phyloP scores from a whole-genome alignment of 352 stramenopile genomes.

The Ophiocytium majus region DNA sequence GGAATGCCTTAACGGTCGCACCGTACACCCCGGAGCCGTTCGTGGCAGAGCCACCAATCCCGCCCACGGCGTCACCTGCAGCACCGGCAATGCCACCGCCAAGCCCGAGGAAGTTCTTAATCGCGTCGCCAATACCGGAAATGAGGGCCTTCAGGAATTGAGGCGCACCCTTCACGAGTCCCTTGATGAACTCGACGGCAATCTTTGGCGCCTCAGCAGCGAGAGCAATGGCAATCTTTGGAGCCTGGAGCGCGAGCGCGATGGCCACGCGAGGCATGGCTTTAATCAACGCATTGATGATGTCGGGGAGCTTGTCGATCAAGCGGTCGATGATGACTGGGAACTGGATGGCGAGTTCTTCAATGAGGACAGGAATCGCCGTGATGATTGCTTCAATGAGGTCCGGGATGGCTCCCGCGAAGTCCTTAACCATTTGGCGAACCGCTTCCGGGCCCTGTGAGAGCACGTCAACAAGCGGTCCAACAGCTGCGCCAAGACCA shows the following conservation, averaged over 20 bases:
- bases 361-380: constrained; percentile 10
- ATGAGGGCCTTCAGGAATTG: background rate
- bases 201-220: background rate
- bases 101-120: no score
- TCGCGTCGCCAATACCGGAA: background rate
- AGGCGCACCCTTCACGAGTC: background rate
- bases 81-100: background rate
- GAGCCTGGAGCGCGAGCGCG: background rate
- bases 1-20: background rate
- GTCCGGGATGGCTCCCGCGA: background rate
- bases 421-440: background rate
- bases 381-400: background rate
- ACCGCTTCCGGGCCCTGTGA: background rate
- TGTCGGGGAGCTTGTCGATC: background rate
- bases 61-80: background rate
- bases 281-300: background rate
- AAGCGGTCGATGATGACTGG: background rate
- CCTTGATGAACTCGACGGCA: background rate
- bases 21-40: background rate
- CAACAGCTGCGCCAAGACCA: background rate
- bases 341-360: constrained; percentile 1
- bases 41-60: background rate
- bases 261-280: background rate
- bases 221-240: background rate
- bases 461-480: background rate